phyloP scores from a whole-genome alignment of 305 asterid species.

The Fraxinus angustifolia region DNA sequence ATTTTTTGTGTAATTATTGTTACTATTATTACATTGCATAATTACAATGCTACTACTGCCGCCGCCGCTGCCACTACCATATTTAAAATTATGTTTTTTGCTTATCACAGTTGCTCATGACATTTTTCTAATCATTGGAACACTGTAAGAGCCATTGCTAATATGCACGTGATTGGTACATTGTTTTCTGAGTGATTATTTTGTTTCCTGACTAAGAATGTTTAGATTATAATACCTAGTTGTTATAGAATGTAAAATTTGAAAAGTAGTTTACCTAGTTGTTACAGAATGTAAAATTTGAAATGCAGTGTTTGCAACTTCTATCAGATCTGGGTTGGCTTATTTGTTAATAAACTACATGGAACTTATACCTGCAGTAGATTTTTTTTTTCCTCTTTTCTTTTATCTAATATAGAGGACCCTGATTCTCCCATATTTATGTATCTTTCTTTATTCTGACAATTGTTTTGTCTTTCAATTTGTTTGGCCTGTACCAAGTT shows the following conservation, averaged over 20 bases:
- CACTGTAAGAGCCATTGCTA: constrained; percentile 3
- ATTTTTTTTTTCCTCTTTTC: not conserved
- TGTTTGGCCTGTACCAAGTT: not conserved
- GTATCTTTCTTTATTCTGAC: not conserved
- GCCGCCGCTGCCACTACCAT: not conserved
- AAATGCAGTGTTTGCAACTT: not conserved
- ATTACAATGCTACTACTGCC: not conserved
- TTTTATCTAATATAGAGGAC: not conserved
- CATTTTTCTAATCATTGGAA: constrained; percentile 1
- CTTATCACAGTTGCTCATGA: not conserved
- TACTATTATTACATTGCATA: constrained; percentile 2
- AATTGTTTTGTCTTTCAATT: not conserved
- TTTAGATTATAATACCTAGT: not conserved
- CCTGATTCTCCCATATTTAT: not conserved
- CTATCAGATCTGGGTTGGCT: not conserved
- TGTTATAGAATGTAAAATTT: not conserved
- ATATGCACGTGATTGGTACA: not conserved
- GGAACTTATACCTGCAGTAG: not conserved
- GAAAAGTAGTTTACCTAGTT: not conserved
- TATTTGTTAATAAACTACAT: not conserved
- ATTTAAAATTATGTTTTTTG: not conserved
- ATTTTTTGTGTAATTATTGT: not conserved
- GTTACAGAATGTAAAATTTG: not conserved
- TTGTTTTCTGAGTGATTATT: not conserved
- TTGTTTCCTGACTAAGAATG: not conserved